Evolutionary conservation across 177 flowering plant species (phyloP).

Genomic region (Vitis hybrid): DNA sequence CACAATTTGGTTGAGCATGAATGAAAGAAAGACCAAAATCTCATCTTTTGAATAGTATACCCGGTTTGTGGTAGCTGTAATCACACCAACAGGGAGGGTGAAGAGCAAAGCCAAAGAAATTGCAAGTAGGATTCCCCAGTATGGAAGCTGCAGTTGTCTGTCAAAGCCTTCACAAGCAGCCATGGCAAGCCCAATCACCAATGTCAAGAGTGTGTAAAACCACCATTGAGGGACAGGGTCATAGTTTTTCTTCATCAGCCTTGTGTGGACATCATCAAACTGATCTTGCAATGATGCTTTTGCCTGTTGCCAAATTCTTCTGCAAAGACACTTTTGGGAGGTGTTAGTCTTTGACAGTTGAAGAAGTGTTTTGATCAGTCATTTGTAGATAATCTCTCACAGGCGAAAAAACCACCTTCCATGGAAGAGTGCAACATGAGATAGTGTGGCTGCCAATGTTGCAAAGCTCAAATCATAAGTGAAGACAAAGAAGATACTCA

Average conservation of each 20-base stretch:
- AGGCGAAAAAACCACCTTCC: slow-evolving; percentile 39
- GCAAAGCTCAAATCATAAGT: slow-evolving; percentile 62
- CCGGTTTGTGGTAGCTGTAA: slow-evolving; percentile 56
- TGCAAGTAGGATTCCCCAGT: slow-evolving; percentile 60
- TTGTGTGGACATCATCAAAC: slow-evolving; percentile 47
- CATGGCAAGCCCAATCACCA: slow-evolving; percentile 31
- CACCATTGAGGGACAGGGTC: slow-evolving; percentile 68
- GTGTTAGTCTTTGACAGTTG: too few species aligned
- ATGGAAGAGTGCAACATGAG: slow-evolving; percentile 68
- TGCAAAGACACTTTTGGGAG: slow-evolving; percentile 3
- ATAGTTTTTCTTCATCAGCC: slow-evolving; percentile 64
- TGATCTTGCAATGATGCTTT: slow-evolving; percentile 24
- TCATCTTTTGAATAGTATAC: slow-evolving; percentile 17
- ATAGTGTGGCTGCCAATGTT: slow-evolving; percentile 44
- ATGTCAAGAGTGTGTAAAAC: slow-evolving; percentile 37
- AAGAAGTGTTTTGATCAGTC: too few species aligned
- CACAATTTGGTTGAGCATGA: too few species aligned
- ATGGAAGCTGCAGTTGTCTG: slow-evolving; percentile 54
- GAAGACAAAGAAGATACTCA: slow-evolving; percentile 47
- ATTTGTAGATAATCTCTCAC: too few species aligned
- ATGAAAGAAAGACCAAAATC: too few species aligned
- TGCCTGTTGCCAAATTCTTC: slow-evolving; percentile 43
- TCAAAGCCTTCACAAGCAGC: slow-evolving; percentile 48
- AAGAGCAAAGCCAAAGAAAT: slow-evolving; percentile 36
- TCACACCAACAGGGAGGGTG: slow-evolving; percentile 58